Evolutionary conservation across 75 land plant species (phyloP).

Genomic region (Sequoia sempervirens): DNA sequence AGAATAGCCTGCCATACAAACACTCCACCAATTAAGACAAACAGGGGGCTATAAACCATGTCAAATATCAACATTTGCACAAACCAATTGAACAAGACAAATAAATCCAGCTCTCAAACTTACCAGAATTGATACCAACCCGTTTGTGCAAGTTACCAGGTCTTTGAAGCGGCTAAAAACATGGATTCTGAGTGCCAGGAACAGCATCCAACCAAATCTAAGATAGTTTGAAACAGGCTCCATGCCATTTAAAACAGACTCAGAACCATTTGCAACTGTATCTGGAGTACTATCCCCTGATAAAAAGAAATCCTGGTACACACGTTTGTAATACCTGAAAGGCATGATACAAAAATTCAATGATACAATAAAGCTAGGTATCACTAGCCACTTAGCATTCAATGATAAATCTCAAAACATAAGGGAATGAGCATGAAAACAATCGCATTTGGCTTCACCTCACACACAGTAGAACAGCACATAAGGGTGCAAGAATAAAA

Average conservation of each 20-base stretch:
- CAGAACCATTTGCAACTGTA: background rate
- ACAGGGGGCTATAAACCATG: background rate
- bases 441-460: background rate
- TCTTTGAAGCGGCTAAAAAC: slow-evolving; percentile 75
- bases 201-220: slow-evolving; percentile 93
- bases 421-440: background rate
- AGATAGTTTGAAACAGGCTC: slow-evolving; percentile 37
- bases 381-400: background rate
- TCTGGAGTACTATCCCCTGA: slow-evolving; percentile 22
- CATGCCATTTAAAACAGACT: slow-evolving; percentile 24
- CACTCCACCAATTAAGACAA: background rate
- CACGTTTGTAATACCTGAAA: slow-evolving; percentile 62
- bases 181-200: slow-evolving; percentile 79
- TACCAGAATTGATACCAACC: slow-evolving; percentile 76
- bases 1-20: slow-evolving; percentile 59
- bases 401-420: background rate
- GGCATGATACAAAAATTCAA: background rate
- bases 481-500: background rate
- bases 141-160: slow-evolving; percentile 85
- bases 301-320: slow-evolving; percentile 53
- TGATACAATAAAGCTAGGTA: background rate
- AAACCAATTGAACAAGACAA: background rate
- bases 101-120: slow-evolving; percentile 15
- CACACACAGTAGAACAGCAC: background rate
- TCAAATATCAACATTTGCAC: background rate